phyloP scores from a whole-genome alignment of 1,139 yeast genomes.

The Candida buenavistaensis region DNA sequence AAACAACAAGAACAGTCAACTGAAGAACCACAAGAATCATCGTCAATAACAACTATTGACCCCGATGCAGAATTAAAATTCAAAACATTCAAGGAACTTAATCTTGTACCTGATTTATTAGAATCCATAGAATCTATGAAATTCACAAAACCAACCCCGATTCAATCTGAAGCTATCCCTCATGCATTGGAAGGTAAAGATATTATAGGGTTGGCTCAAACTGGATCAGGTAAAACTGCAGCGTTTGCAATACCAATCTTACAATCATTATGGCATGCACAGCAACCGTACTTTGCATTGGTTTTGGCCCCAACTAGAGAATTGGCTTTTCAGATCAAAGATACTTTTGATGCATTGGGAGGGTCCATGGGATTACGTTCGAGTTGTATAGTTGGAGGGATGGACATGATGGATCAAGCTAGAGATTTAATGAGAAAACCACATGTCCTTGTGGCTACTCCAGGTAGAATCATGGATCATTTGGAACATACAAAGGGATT shows the following conservation, averaged over 20 bases:
- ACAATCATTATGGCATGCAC: constrained; percentile 87
- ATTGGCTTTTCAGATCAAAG: constrained; percentile 92
- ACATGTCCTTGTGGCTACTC: constrained; percentile 89
- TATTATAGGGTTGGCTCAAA: constrained; percentile 78
- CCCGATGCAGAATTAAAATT: constrained; percentile 31
- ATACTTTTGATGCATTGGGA: constrained; percentile 93
- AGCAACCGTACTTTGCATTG: constrained; percentile 83
- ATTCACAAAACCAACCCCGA: constrained; percentile 77
- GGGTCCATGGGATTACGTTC: constrained; percentile 85
- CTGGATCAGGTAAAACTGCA: constrained; percentile 86
- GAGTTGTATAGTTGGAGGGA: constrained; percentile 92
- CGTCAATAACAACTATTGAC: constrained; percentile 17
- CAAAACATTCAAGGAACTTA: constrained; percentile 48
- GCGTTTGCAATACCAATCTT: constrained; percentile 89
- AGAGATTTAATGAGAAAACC: constrained; percentile 92
- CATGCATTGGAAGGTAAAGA: constrained; percentile 86
- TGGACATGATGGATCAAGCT: constrained; percentile 98
- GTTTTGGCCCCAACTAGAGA: constrained; percentile 97
- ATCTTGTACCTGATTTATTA: constrained; percentile 76
- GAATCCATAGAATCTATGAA: constrained; percentile 75
- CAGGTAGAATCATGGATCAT: constrained; percentile 83
- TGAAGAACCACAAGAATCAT: constrained; percentile 16
- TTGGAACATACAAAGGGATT: constrained; percentile 94
- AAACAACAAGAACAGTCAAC: constrained; percentile 22
- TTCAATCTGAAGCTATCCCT: constrained; percentile 89